A percentile compares a stretch with the other conserved stretches of the same genome.
phyloP scores from a whole-genome alignment of 257 asterid genomes.

The Henckelia pumila region DNA sequence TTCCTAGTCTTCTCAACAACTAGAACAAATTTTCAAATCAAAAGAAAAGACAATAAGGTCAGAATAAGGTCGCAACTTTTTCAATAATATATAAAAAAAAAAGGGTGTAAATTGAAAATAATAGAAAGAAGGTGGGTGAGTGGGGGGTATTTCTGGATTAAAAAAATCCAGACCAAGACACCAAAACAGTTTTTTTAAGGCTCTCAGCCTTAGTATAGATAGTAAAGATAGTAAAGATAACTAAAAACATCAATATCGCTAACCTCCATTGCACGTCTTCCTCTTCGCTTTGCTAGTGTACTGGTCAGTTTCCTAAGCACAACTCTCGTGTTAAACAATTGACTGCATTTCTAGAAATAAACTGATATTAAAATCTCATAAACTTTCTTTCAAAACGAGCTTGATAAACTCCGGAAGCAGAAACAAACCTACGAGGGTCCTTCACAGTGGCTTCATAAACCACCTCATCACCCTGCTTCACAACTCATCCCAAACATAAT shows the following conservation, averaged over 20 bases:
- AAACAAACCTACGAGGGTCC: constrained; percentile 65
- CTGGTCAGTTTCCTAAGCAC: constrained; percentile 70
- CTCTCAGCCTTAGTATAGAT: too few relatives aligned
- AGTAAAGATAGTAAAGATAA: too few relatives aligned
- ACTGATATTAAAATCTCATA: constrained; percentile 19
- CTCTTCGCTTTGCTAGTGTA: constrained; percentile 85
- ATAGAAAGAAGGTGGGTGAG: too few relatives aligned
- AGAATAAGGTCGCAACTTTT: constrained; percentile 11
- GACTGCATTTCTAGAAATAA: constrained; percentile 57
- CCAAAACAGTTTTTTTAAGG: too few relatives aligned
- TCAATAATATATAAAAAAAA: too few relatives aligned
- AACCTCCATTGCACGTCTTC: constrained; percentile 89
- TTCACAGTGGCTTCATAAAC: constrained; percentile 82
- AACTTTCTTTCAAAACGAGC: constrained; percentile 10
- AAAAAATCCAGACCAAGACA: too few relatives aligned
- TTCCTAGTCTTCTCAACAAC: constrained; percentile 81
- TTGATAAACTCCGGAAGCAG: constrained; percentile 16
- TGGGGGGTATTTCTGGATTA: too few relatives aligned
- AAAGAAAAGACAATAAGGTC: constrained; percentile 21
- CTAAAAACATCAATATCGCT: constrained; percentile 13
- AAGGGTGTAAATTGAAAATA: too few relatives aligned
- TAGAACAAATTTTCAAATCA: constrained; percentile 25
- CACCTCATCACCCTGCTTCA: constrained; percentile 71
- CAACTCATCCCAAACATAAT: constrained; percentile 4
- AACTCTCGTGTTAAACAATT: constrained; percentile 67